These are phyloP conservation scores for Benincasa hispida DNA, from an alignment of 306 rosid genomes.

Conservation along the genomic window DNA sequence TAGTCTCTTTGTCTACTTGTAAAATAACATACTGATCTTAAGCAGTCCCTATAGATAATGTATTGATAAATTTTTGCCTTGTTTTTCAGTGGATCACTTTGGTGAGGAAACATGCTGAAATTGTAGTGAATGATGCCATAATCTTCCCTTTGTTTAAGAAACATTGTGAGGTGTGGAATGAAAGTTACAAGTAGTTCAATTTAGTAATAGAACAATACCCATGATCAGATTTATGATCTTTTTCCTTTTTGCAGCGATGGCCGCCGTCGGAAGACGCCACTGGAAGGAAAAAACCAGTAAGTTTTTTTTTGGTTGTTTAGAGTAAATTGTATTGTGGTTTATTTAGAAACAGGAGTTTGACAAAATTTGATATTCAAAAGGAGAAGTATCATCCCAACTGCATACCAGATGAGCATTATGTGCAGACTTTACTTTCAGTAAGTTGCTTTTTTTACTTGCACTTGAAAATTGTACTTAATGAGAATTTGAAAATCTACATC, in stretches of 20 bases:
- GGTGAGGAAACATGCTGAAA: conserved; percentile 24
- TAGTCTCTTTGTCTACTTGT: not conserved
- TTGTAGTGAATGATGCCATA: conserved; percentile 9
- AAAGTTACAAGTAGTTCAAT: not conserved
- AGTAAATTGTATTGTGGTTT: no score
- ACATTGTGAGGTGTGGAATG: conserved; percentile 18
- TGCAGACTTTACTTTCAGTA: conserved; percentile 82
- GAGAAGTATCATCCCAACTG: conserved; percentile 89
- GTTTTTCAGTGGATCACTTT: conserved; percentile 19
- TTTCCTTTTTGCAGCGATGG: conserved; percentile 13
- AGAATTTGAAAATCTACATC: no score
- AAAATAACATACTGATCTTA: not conserved
- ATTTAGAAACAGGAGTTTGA: not conserved
- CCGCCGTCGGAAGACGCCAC: not conserved
- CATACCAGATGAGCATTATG: conserved; percentile 92
- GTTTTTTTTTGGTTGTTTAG: not conserved
- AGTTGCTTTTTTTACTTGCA: not conserved
- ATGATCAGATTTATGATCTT: not conserved
- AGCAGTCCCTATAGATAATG: not conserved
- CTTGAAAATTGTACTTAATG: not conserved
- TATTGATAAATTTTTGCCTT: not conserved
- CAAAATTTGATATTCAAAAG: conserved; percentile 31
- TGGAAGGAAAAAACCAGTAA: conserved; percentile 7
- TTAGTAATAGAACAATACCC: not conserved
- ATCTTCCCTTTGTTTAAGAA: conserved; percentile 15